phyloP scores from a whole-genome alignment of 1,284 basidiomycete genomes.

The Moesziomyces antarcticus region DNA sequence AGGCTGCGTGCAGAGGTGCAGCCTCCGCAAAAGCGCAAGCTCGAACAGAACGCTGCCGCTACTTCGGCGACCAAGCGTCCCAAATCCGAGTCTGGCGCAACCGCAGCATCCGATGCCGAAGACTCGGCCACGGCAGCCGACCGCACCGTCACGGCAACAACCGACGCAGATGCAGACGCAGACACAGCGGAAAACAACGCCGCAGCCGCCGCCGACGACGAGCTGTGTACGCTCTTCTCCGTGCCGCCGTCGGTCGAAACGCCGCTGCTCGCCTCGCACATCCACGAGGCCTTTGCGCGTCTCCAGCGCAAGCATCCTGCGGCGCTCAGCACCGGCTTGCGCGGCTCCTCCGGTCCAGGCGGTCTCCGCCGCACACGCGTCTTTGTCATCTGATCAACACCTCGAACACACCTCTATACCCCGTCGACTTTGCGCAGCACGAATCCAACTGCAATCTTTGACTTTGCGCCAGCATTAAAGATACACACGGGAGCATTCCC shows the following conservation, averaged over 20 bases:
- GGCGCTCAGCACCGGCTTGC: constrained; percentile 39
- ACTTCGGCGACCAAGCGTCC: constrained; percentile 1
- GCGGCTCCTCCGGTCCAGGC: constrained; percentile 54
- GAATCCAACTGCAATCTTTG: background rate
- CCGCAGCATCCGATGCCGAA: background rate
- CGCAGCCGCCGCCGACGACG: constrained; percentile 14
- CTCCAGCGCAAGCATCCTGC: constrained; percentile 53
- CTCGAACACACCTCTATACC: background rate
- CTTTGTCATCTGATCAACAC: constrained; percentile 50
- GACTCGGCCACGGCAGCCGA: constrained; percentile 2
- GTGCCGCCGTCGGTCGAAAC: constrained; percentile 43
- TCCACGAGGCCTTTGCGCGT: constrained; percentile 63
- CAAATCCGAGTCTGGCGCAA: constrained; percentile 4
- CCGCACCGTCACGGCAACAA: constrained; percentile 1
- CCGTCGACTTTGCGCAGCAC: background rate
- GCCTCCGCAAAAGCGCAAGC: constrained; percentile 17
- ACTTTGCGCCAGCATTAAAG: background rate
- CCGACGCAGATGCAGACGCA: background rate
- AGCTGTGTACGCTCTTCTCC: constrained; percentile 55
- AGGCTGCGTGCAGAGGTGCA: constrained; percentile 13
- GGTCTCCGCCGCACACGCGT: constrained; percentile 59
- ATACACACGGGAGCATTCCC: background rate
- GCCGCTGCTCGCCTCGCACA: constrained; percentile 57
- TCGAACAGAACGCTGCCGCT: background rate
- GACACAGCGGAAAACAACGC: background rate